Evolutionary conservation across 2,329 filamentous ascomycete genomes (phyloP).

Genomic region (Hawksworthiomyces lignivorus): DNA sequence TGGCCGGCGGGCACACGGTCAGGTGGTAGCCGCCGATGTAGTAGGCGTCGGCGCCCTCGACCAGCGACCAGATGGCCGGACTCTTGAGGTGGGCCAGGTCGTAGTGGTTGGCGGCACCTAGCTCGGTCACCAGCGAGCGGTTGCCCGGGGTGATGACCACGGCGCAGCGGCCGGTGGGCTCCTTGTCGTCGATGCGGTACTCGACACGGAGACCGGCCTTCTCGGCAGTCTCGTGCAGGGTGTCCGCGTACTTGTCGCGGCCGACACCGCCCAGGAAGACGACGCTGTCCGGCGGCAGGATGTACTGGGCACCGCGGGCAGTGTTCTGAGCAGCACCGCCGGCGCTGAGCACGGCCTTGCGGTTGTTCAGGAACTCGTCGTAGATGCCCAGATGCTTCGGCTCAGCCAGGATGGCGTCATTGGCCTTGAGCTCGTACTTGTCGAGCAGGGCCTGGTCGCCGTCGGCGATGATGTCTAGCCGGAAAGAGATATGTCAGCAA

Average conservation of each 20-base stretch:
- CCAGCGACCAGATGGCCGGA: conserved; percentile 84
- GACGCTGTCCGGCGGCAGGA: conserved; percentile 81
- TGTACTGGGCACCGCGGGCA: conserved; percentile 91
- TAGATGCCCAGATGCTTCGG: conserved; percentile 84
- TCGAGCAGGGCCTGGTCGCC: conserved; percentile 78
- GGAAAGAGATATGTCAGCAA: neutral
- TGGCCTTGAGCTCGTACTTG: conserved; percentile 90
- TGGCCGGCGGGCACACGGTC: conserved; percentile 88
- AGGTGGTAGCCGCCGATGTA: conserved; percentile 97
- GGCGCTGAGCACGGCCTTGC: conserved; percentile 87
- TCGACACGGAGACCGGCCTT: conserved; percentile 85
- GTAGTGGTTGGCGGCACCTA: conserved; percentile 95
- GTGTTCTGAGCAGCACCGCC: conserved; percentile 97
- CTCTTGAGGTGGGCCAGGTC: conserved; percentile 88
- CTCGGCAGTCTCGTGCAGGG: conserved; percentile 77
- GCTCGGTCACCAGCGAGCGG: conserved; percentile 88
- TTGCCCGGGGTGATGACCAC: conserved; percentile 96
- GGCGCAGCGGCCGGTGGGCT: conserved; percentile 87
- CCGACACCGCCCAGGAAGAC: conserved; percentile 92
- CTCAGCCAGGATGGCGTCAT: conserved; percentile 95
- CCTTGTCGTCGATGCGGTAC: conserved; percentile 81
- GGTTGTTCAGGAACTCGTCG: conserved; percentile 89
- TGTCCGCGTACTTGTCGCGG: conserved; percentile 90
- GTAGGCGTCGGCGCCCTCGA: conserved; percentile 79
- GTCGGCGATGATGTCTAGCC: conserved; percentile 88